These are phyloP conservation scores for Citrus unshiu DNA, from an alignment of 345 rosid genomes.

Conservation along the genomic window DNA sequence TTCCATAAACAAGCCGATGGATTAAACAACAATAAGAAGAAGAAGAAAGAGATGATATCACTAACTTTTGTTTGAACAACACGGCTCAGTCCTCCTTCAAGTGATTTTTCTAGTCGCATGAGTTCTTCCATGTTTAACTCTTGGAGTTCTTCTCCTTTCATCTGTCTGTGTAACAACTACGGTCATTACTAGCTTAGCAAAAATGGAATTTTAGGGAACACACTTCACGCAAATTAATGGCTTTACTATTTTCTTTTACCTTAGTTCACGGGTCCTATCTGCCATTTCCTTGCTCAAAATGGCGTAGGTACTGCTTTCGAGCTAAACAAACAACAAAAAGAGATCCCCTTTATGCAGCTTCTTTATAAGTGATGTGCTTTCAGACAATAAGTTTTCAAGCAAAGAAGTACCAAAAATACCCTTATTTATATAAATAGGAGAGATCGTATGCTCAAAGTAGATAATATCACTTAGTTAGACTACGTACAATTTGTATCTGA, in stretches of 20 bases:
- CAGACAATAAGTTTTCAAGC: neutral
- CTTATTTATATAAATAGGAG: no score
- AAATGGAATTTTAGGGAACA: neutral
- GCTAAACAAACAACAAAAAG: slow-evolving; percentile 18
- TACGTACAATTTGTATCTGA: no score
- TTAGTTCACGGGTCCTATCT: slow-evolving; percentile 33
- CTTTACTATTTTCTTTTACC: slow-evolving; percentile 20
- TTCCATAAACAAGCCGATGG: neutral
- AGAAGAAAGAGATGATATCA: neutral
- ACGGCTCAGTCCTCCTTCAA: slow-evolving; percentile 57
- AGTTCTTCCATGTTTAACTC: slow-evolving; percentile 72
- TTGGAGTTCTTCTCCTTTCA: slow-evolving; percentile 92
- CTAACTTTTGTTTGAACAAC: slow-evolving; percentile 29
- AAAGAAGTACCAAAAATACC: neutral
- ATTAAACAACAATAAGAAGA: neutral
- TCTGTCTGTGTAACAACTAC: slow-evolving; percentile 43
- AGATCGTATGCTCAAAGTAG: no score
- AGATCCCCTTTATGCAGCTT: neutral
- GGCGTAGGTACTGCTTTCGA: slow-evolving; percentile 12
- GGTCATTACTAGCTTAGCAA: neutral
- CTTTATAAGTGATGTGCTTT: neutral
- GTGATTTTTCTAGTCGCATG: slow-evolving; percentile 67
- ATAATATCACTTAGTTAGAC: no score
- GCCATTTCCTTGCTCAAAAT: slow-evolving; percentile 30
- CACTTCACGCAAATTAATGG: neutral